phyloP scores from a whole-genome alignment of 768 basidiomycete genomes.

The Russula sp. region DNA sequence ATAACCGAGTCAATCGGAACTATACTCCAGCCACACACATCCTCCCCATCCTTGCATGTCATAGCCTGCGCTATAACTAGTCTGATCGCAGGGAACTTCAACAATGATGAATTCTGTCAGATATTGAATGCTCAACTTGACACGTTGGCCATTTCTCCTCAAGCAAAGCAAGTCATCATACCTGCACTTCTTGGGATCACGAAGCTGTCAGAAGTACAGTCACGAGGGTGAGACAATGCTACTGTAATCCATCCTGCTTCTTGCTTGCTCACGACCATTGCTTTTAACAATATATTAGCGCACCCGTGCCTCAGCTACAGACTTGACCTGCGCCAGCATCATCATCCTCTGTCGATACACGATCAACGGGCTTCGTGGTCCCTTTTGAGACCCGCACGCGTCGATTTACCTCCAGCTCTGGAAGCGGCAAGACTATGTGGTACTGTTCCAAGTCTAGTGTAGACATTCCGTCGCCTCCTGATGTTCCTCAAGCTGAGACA shows the following conservation, averaged over 20 bases:
- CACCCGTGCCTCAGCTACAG: background rate
- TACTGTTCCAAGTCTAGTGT: background rate
- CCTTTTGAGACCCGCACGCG: background rate
- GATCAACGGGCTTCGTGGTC: no score
- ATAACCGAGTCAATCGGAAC: background rate
- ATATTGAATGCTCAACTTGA: background rate
- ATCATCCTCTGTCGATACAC: background rate
- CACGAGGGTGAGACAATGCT: background rate
- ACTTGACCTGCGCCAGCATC: background rate
- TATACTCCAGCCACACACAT: conserved; percentile 1
- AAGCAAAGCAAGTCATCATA: background rate
- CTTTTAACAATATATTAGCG: background rate
- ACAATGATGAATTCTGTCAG: background rate
- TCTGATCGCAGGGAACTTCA: background rate
- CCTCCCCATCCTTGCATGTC: background rate
- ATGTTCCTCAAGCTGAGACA: background rate
- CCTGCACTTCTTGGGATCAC: background rate
- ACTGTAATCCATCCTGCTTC: background rate
- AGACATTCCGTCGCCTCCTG: background rate
- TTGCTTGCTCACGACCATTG: background rate
- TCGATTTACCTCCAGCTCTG: background rate
- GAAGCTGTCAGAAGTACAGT: background rate
- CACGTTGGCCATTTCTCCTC: conserved; percentile 2
- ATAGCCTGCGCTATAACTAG: background rate
- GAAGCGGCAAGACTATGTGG: background rate